A percentile compares a stretch with the other conserved stretches of the same genome.
Conservation (phyloP, 306 rosid species). For the Citrullus amarus region DNA sequence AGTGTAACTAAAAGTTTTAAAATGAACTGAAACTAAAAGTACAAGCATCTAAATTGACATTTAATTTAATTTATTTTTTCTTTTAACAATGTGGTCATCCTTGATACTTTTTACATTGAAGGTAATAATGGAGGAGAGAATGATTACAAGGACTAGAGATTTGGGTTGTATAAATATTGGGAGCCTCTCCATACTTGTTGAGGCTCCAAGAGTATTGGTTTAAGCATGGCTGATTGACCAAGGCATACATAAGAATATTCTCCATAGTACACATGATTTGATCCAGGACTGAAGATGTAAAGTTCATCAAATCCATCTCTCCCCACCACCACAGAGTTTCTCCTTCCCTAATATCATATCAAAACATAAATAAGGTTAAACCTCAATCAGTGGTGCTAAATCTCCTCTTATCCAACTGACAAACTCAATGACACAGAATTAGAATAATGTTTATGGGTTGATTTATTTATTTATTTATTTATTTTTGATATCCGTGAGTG, state of each 20-base stretch:
- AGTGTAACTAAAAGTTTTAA: too few species aligned
- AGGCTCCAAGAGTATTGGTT: conserved; percentile 42
- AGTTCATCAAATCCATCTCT: conserved; percentile 68
- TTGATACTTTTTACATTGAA: background rate
- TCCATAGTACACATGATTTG: conserved; percentile 42
- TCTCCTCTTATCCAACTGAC: too few species aligned
- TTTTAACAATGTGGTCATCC: too few species aligned
- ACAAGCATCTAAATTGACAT: too few species aligned
- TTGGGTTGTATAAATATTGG: conserved; percentile 59
- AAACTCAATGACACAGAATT: too few species aligned
- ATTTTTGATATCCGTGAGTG: too few species aligned
- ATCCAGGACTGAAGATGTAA: conserved; percentile 74
- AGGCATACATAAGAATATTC: conserved; percentile 50
- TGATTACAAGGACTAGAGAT: conserved; percentile 17
- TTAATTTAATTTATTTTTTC: too few species aligned
- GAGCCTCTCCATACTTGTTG: conserved; percentile 47
- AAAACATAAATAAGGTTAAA: background rate
- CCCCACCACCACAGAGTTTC: conserved; percentile 65
- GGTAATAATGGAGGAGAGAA: background rate
- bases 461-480: too few species aligned
- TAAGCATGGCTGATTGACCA: conserved; percentile 60
- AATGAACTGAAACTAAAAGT: too few species aligned
- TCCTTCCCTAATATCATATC: conserved; percentile 53
- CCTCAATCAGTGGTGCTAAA: too few species aligned
- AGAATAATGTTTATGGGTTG: too few species aligned